These are phyloP conservation scores for Micractinium sp. DNA, from an alignment of 139 green algal genomes.

Conservation along the genomic window DNA sequence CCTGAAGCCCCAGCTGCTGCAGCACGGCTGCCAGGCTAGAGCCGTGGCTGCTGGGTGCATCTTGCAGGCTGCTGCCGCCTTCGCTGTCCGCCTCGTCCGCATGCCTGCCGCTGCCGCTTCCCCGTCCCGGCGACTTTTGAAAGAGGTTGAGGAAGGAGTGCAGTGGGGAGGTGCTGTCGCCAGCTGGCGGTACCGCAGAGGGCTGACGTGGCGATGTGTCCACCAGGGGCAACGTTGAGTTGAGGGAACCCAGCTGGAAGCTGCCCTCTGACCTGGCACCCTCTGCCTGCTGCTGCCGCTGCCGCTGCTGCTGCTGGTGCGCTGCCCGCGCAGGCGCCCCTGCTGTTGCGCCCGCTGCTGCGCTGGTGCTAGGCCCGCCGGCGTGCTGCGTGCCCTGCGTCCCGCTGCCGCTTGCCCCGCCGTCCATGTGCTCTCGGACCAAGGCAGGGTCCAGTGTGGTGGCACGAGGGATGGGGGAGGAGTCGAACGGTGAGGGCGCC, in stretches of 20 bases:
- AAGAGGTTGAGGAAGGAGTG: conserved; percentile 20
- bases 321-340: not conserved
- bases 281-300: not conserved
- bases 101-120: not conserved
- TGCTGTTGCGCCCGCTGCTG: not conserved
- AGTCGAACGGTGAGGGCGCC: conserved; percentile 14
- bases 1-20: not conserved
- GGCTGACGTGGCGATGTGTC: not conserved
- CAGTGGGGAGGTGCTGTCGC: not conserved
- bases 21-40: conserved; percentile 10
- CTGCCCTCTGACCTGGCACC: not conserved
- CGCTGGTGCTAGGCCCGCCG: not conserved
- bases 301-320: not conserved
- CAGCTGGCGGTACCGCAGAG: not conserved
- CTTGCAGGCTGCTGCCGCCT: not conserved
- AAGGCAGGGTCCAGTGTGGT: not conserved
- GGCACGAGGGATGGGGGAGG: not conserved
- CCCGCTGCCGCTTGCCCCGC: not conserved
- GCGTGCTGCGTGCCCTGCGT: not conserved
- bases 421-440: not conserved
- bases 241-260: not conserved
- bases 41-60: not conserved
- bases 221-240: not conserved
- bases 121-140: not conserved
- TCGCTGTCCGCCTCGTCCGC: not conserved